phyloP scores from a whole-genome alignment of 2,329 filamentous ascomycete species.

The Emmonsiellopsis sp. region DNA sequence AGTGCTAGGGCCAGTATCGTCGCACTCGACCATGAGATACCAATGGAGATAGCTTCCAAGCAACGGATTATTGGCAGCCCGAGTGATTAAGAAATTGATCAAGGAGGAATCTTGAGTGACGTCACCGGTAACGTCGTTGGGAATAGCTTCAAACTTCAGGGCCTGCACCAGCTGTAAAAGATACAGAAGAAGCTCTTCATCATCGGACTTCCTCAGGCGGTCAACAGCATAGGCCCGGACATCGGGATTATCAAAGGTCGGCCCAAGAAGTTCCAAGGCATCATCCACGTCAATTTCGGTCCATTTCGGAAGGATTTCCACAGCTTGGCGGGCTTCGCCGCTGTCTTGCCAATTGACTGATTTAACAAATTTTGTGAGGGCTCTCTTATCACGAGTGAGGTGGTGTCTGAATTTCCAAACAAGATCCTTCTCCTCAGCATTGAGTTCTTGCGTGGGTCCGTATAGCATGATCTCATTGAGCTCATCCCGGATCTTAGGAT shows the following conservation, averaged over 20 bases:
- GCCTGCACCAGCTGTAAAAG: conserved; percentile 91
- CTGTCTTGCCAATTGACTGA: conserved; percentile 89
- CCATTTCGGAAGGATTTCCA: conserved; percentile 85
- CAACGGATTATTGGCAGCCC: conserved; percentile 78
- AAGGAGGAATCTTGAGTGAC: conserved; percentile 68
- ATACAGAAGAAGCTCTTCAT: conserved; percentile 84
- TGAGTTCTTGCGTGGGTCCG: conserved; percentile 80
- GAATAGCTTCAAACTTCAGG: conserved; percentile 80
- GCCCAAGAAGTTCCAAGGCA: conserved; percentile 84
- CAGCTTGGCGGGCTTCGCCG: conserved; percentile 76
- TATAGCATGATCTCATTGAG: conserved; percentile 86
- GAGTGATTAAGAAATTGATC: conserved; percentile 76
- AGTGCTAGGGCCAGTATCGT: conserved; percentile 69
- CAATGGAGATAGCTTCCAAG: conserved; percentile 94
- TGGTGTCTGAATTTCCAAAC: conserved; percentile 98
- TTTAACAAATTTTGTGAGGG: conserved; percentile 94
- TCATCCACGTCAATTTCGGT: conserved; percentile 96
- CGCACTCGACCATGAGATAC: conserved; percentile 98
- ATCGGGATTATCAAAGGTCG: conserved; percentile 77
- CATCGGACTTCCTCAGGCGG: conserved; percentile 80
- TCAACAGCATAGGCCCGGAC: conserved; percentile 92
- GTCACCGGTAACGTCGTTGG: conserved; percentile 52
- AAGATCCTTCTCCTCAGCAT: conserved; percentile 85
- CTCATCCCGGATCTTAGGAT: conserved; percentile 90
- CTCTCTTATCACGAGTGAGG: conserved; percentile 80